A percentile compares a stretch with the other conserved stretches of the same genome.
Evolutionary conservation across 345 rosid species (phyloP).

Genomic region (Eucalyptus shirleyi): DNA sequence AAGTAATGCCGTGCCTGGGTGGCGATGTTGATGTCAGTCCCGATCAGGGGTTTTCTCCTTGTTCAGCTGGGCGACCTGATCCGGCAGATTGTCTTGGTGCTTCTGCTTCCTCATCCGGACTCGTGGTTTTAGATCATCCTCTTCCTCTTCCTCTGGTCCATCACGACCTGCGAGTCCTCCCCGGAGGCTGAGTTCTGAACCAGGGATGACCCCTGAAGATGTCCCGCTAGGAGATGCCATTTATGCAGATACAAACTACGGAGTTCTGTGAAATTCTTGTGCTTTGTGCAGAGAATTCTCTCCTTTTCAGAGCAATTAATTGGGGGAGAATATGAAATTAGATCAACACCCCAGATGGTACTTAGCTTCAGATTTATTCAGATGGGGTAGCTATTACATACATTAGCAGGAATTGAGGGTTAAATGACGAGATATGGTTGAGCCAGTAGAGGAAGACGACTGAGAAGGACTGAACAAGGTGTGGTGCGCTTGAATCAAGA

Average conservation of each 20-base stretch:
- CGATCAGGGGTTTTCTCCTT: not conserved
- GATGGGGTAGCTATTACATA: not conserved
- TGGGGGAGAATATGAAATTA: no score
- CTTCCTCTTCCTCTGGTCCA: not conserved
- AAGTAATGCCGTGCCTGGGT: not conserved
- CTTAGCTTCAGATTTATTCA: not conserved
- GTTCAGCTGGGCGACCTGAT: not conserved
- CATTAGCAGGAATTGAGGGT: not conserved
- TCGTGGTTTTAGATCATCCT: not conserved
- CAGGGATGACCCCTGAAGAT: not conserved
- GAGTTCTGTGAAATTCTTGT: no score
- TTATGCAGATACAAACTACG: no score
- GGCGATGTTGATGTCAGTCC: not conserved
- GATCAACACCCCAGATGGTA: not conserved
- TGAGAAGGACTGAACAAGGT: no score
- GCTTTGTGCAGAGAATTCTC: no score
- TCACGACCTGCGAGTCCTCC: no score
- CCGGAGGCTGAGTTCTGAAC: no score
- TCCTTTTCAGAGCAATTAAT: no score
- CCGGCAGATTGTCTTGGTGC: not conserved
- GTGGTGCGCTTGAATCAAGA: no score
- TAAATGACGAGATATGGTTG: no score
- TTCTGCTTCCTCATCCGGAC: slow-evolving; percentile 1
- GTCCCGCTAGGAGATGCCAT: not conserved
- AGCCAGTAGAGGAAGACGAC: no score